Conservation (phyloP, 2,329 filamentous ascomycete species). For the Lecanoromycetidae sp. region DNA sequence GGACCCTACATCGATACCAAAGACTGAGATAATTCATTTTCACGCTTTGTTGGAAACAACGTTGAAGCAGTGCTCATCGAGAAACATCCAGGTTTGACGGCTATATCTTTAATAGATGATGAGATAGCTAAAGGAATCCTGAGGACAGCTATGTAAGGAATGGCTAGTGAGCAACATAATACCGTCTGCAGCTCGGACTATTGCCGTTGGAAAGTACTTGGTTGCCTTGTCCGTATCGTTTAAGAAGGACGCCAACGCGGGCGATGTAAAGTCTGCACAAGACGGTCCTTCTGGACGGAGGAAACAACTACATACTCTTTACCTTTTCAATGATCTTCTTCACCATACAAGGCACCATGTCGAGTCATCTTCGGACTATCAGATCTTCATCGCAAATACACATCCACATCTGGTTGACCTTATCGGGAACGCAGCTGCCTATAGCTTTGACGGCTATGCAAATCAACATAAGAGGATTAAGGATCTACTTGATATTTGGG, state of each 20-base stretch:
- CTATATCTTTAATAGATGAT: constrained; percentile 12
- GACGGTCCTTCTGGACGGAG: constrained; percentile 46
- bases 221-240: constrained; percentile 55
- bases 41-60: constrained; percentile 53
- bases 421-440: constrained; percentile 43
- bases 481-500: constrained; percentile 58
- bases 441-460: constrained; percentile 45
- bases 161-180: constrained; percentile 67
- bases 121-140: constrained; percentile 19
- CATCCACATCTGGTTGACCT: constrained; percentile 51
- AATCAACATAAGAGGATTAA: constrained; percentile 55
- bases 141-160: constrained; percentile 65
- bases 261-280: constrained; percentile 13
- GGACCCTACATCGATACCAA: constrained; percentile 57
- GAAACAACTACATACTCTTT: constrained; percentile 62
- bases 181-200: constrained; percentile 52
- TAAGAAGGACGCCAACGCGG: constrained; percentile 22
- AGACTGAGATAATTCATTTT: constrained; percentile 58
- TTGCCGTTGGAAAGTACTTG: constrained; percentile 64
- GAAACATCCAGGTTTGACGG: constrained; percentile 77
- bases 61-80: constrained; percentile 59
- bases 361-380: constrained; percentile 31
- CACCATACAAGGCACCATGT: constrained; percentile 52
- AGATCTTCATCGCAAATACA: constrained; percentile 43
- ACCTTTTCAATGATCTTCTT: constrained; percentile 66